Base-by-base conservation (phyloP, 2,329 filamentous ascomycete genomes). In the Sarocladium kiliense region DNA sequence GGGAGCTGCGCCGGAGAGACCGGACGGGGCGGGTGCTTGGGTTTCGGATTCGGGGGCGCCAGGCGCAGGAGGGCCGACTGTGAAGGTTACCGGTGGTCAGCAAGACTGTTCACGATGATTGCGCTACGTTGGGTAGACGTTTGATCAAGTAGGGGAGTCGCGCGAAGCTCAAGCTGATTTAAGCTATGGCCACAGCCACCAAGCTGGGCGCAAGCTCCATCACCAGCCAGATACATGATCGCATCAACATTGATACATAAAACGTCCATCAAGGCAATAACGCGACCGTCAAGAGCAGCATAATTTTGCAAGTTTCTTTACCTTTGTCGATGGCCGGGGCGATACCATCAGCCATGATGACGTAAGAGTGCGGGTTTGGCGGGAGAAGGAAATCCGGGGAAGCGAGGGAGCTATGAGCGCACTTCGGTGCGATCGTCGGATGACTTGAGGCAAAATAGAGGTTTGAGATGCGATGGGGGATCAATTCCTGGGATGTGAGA, bases 271-370 rank as follows among this genome's bases (percentile, higher is more conserved):
- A 9, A 14, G 18, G 25, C 9, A 11, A n/a, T n/a, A 49, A 27
- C 3, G 44, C 44, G 32, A 34, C 16, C 9, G 19, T 26, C 10
- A 41, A 26, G 12, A 51, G 30, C 3, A 9, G 14, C 7, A 9
- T 11, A 4, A 7, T 44, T 44, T 23, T 11, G 6, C 3, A 14
- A 11, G 11, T 27, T 51, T 51, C 12, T 18, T 56, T 56, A 54
- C 55, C 51, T 45, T 56, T 54, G 25, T 49, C 41, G 30, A 54
- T 26, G n/a, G 50, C 21, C n/a, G 55, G 55, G 25, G 55, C 37
- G 26, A 47, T 45, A n/a, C 10, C 34, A 27, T 45, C 50, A 41
- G 55, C 41, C 55, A 56, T 56, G 49, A 56, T 56, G 55, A 56
- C 55, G 55, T 56, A 56, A 56, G 55, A 21, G 21, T 30, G 19